phyloP scores from a whole-genome alignment of 2,329 filamentous ascomycete species.

The Cladophialophora immunda region DNA sequence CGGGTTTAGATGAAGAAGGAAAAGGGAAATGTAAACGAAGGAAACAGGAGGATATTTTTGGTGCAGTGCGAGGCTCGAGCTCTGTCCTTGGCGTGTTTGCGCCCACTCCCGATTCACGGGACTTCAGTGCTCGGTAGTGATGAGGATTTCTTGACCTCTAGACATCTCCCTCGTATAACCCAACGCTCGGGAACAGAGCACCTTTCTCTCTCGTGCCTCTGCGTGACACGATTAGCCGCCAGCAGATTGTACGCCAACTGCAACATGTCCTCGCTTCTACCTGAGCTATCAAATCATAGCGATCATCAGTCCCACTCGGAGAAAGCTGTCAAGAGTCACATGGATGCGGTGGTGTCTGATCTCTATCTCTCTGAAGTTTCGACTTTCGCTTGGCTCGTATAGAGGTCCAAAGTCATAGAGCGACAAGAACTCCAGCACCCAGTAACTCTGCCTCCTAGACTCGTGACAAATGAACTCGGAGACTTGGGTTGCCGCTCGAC shows the following conservation, averaged over 20 bases:
- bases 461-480: neutral
- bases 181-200: neutral
- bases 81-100: constrained; percentile 24
- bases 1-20: constrained; percentile 32
- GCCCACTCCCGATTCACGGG: neutral
- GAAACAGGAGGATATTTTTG: constrained; percentile 1
- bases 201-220: neutral
- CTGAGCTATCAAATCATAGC: neutral
- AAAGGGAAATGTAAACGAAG: neutral
- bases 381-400: neutral
- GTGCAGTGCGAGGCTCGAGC: neutral
- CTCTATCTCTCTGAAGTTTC: neutral
- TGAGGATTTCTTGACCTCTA: neutral
- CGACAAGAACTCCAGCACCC: neutral
- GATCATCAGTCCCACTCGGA: neutral
- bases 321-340: neutral
- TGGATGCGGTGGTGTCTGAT: neutral
- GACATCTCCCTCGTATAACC: neutral
- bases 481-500: neutral
- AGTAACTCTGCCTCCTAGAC: neutral
- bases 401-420: neutral
- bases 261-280: neutral
- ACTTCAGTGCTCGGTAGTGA: neutral
- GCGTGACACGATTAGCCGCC: neutral
- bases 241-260: neutral